Base-by-base conservation (phyloP, 2,329 filamentous ascomycete genomes). In the Penicillium expansum region DNA sequence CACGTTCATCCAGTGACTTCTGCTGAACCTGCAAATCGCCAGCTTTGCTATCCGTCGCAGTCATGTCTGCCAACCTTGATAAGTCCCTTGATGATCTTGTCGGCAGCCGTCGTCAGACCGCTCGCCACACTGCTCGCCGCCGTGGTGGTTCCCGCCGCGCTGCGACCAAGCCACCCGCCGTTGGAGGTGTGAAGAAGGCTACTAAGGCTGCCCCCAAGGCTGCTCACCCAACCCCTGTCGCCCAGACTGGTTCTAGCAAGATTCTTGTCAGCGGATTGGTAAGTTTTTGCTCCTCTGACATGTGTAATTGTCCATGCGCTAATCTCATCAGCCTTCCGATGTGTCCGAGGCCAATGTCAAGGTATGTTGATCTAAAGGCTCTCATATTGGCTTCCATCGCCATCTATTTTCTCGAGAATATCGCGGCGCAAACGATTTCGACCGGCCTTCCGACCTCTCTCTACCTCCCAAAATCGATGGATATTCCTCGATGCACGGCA, bases 241-340 rank as follows among this genome's bases (percentile, higher is more conserved):
- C 81, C 64, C 76, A 79, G 60, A 80, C 81, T 69, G 86, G 86
- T 71, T 91, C 95, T 67, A 95, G 91, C 83, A 97, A 97, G 82
- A 93, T 97, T 80, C 90, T 96, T 78, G 93, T 99, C 80, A 96
- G 91, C 88, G 95, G 95, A 82, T 85, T 99, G 83, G 92, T 97
- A 88, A 78, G 92, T 78, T 44, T 3, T n/a, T 14, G 11, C 62
- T 33, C 32, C 32, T 38, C 9, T 7, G 10, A 52, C 4, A 2
- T 30, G 18, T 27, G 9, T 7, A 14, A 22, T 29, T 37, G 48
- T 55, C 42, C 57, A 52, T 30, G 53, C 43, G 61, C 83, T 89
- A 80, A 89, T 77, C 49, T 27, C 9, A 18, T 33, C 67, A 97
- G 91, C 94, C 94, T 76, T 87, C 88, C 82, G 94, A 99, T 86